phyloP scores from a whole-genome alignment of 2,329 filamentous ascomycete species.

The Fusarium marasasianum region DNA sequence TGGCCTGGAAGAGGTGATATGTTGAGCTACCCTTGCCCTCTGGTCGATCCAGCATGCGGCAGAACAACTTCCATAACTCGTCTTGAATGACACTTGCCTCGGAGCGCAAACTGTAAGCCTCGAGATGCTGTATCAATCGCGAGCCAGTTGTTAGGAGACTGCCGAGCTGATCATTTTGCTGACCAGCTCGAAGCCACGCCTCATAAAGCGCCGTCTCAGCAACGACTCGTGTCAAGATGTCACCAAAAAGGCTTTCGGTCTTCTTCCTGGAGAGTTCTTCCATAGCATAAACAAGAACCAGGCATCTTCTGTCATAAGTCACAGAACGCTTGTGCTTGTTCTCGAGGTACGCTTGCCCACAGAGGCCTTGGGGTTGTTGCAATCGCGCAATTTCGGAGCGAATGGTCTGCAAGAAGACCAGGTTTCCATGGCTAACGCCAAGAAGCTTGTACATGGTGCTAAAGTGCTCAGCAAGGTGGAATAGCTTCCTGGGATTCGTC shows the following conservation, averaged over 20 bases:
- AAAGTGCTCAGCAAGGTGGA: neutral
- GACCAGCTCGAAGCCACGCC: neutral
- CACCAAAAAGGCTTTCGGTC: neutral
- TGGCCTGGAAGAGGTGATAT: neutral
- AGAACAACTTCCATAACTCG: neutral
- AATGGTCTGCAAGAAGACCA: neutral
- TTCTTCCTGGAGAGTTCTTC: neutral
- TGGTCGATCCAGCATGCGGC: neutral
- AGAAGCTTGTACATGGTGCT: neutral
- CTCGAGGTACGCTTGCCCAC: neutral
- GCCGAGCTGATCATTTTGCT: neutral
- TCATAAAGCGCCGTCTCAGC: neutral
- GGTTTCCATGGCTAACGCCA: neutral
- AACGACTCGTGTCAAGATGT: neutral
- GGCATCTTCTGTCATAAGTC: neutral
- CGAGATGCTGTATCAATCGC: neutral
- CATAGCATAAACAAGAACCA: neutral
- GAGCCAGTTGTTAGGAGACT: neutral
- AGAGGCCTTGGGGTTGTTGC: neutral
- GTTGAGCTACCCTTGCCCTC: neutral
- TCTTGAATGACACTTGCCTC: neutral
- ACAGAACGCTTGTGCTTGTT: neutral
- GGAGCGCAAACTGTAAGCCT: neutral
- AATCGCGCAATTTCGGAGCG: neutral
- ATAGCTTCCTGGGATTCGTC: neutral